Conservation (phyloP, 257 asterid species). For the Ilex aquifolium region DNA sequence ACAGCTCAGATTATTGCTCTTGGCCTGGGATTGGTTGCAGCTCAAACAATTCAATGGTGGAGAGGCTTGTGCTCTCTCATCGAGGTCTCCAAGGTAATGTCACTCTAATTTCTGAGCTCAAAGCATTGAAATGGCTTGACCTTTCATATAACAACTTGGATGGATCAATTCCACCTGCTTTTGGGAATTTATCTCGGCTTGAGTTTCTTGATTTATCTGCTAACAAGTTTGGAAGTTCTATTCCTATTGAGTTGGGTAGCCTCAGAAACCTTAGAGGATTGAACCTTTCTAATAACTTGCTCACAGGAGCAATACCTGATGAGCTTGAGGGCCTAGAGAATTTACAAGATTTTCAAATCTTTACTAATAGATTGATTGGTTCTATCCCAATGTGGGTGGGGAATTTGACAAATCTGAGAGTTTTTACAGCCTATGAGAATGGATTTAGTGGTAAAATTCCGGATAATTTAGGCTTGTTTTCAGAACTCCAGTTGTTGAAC, state of each 20-base stretch:
- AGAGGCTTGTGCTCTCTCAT: constrained; percentile 68
- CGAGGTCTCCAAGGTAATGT: constrained; percentile 75
- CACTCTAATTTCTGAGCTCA: constrained; percentile 66
- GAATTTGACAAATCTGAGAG: constrained; percentile 49
- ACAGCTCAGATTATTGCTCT: constrained; percentile 53
- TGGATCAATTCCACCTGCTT: constrained; percentile 58
- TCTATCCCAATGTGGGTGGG: constrained; percentile 81
- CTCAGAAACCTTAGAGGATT: constrained; percentile 50
- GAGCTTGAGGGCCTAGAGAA: constrained; percentile 50
- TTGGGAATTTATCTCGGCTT: constrained; percentile 59
- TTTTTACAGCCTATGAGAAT: constrained; percentile 86
- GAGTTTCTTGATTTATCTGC: constrained; percentile 90
- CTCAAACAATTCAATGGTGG: constrained; percentile 53
- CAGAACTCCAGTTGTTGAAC: constrained; percentile 59
- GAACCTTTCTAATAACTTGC: constrained; percentile 61
- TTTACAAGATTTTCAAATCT: constrained; percentile 65
- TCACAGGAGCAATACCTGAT: constrained; percentile 58
- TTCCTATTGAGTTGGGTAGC: constrained; percentile 59
- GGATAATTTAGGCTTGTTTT: constrained; percentile 48
- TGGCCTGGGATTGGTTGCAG: constrained; percentile 83
- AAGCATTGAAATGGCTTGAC: constrained; percentile 71
- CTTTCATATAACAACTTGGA: constrained; percentile 75
- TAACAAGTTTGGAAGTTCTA: constrained; percentile 52
- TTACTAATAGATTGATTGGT: constrained; percentile 62
- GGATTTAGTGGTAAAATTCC: constrained; percentile 72